Evolutionary conservation across 441 rosid species (phyloP), one percentile per base, ranked within the genome.

Genomic region (Croton setiger): DNA sequence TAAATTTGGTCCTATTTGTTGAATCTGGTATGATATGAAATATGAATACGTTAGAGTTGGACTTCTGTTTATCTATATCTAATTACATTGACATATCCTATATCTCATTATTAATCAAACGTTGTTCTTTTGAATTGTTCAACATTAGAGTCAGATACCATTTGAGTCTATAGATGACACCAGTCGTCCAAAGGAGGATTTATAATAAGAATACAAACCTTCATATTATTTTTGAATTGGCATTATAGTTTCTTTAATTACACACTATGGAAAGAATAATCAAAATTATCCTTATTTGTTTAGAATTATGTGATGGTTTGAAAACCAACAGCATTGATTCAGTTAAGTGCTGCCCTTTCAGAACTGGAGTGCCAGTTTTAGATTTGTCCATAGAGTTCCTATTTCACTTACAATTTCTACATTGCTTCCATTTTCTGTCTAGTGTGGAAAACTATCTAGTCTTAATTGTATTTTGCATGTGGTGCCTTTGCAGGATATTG

Each of bases 401-500:
- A 20, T 67, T 37, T 74, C 57, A 14, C 39, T 14, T 62, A 1
- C 43, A 23, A 36, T 23, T 43, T 49, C n/a, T 15, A 23, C n/a
- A 23, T 35, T 72, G 58, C 23, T 21, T 56, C 21, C 21, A 21
- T 47, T 41, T 53, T 48, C 45, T 18, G n/a, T 44, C 43, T 33
- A 43, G 15, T 57, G 9, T 57, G 36, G 66, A 39, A 17, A 60
- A 7, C 60, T 65, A 43, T 18, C 33, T 58, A 59, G 20, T 52
- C 67, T 33, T 64, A 45, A 56, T 61, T 39, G 23, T 72, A 36
- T 21, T 18, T 45, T 56, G 7, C 2, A 33, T 15, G 20, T 23
- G 43, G 59, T 48, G 51, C 41, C 57, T 64, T 70, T 2, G 52
- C 84, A 95, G 98, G 99, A 95, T 76, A 81, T 80, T 65, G 86